Percentiles rank a stretch among this genome's conserved stretches.
Conservation (phyloP, 2,329 filamentous ascomycete species). For the Thielaviopsis punctulata region DNA sequence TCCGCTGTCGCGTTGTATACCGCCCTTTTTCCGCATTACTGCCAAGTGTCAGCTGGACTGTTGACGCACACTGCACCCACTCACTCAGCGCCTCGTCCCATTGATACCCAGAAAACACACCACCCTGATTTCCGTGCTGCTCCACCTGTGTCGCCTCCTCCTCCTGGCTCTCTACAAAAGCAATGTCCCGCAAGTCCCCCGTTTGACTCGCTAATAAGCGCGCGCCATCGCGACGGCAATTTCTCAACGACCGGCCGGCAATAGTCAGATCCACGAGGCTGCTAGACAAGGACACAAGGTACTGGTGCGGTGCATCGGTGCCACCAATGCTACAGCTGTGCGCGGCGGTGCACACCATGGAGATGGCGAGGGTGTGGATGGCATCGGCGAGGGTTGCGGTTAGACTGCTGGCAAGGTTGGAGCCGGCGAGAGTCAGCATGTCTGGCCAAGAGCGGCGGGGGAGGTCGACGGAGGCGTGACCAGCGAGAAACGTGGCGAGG, state of each 20-base stretch:
- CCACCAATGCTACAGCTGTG: slow-evolving; percentile 7
- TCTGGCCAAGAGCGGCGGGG: not conserved
- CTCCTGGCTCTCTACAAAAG: slow-evolving; percentile 36
- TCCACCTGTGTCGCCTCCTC: too few relatives aligned
- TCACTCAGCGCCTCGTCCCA: slow-evolving; percentile 27
- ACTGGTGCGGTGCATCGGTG: too few relatives aligned
- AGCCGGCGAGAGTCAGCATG: not conserved
- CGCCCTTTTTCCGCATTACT: too few relatives aligned
- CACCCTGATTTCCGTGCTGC: too few relatives aligned
- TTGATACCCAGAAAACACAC: slow-evolving; percentile 21
- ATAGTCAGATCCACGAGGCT: slow-evolving; percentile 22
- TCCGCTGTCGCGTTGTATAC: too few relatives aligned
- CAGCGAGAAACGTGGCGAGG: slow-evolving; percentile 1
- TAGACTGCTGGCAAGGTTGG: not conserved
- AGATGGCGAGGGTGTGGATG: too few relatives aligned
- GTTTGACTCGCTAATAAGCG: slow-evolving; percentile 35
- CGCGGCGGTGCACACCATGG: too few relatives aligned
- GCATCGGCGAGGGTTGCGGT: not conserved
- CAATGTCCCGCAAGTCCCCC: slow-evolving; percentile 34
- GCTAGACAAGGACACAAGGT: too few relatives aligned
- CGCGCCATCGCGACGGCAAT: slow-evolving; percentile 28
- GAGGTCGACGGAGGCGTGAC: slow-evolving; percentile 1
- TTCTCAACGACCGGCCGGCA: slow-evolving; percentile 19
- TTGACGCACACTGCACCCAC: slow-evolving; percentile 19
- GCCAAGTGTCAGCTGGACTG: too few relatives aligned